Conservation (phyloP, 208 protist genomes). For the Histomonas meleagridis region DNA sequence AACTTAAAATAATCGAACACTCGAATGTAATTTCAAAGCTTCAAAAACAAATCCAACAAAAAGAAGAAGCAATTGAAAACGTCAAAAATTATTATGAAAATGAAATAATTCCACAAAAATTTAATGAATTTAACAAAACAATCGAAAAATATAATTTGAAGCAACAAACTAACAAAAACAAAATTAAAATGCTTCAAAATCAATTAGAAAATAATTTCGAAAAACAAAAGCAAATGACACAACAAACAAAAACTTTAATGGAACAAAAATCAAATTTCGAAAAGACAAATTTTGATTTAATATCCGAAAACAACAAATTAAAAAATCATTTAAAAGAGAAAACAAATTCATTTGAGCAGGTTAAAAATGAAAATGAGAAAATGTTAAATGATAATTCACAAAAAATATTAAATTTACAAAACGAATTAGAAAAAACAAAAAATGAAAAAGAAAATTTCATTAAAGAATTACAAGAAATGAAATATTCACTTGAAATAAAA, state of each 20-base stretch:
- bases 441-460: no score
- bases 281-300: no score
- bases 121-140: not conserved
- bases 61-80: not conserved
- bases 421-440: no score
- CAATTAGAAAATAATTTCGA: not conserved
- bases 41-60: not conserved
- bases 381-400: no score
- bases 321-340: no score
- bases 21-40: no score
- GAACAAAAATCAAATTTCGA: not conserved
- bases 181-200: not conserved
- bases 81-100: constrained; percentile 6
- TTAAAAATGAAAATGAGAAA: no score
- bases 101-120: not conserved
- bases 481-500: no score
- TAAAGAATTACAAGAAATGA: no score
- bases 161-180: not conserved
- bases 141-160: not conserved
- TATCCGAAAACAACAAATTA: no score
- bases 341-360: no score
- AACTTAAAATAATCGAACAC: not conserved
- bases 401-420: no score
- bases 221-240: not conserved
- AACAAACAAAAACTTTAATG: not conserved